phyloP scores from a whole-genome alignment of 441 rosid genomes.

The Theobroma grandiflorum region DNA sequence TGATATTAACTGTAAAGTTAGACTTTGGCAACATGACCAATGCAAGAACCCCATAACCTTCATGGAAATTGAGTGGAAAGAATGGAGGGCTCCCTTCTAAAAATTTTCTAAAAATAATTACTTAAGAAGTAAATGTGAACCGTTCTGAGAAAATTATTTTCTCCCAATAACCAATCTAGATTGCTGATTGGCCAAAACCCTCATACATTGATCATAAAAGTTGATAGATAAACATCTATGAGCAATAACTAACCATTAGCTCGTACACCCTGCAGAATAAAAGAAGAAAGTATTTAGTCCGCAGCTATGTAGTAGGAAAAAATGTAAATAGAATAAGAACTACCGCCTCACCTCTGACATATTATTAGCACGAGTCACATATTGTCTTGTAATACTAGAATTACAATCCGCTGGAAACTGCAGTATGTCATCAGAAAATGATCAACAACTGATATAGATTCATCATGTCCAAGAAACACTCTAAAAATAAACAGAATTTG shows the following conservation, averaged over 20 bases:
- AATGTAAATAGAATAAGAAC: slow-evolving; percentile 24
- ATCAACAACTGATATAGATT: slow-evolving; percentile 26
- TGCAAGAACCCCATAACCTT: not conserved
- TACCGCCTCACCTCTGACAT: slow-evolving; percentile 40
- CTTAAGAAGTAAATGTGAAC: not conserved
- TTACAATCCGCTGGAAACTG: slow-evolving; percentile 44
- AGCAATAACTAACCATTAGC: slow-evolving; percentile 62
- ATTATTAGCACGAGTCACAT: slow-evolving; percentile 34
- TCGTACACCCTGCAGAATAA: slow-evolving; percentile 55
- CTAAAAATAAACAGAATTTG: not conserved
- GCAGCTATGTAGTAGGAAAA: not conserved
- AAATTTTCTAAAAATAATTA: not conserved
- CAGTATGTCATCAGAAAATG: slow-evolving; percentile 33
- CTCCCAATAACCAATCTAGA: not conserved
- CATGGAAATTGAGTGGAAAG: not conserved
- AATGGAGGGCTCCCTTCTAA: not conserved
- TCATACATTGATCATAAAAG: slow-evolving; percentile 15
- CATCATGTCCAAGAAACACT: not conserved
- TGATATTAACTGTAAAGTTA: not conserved
- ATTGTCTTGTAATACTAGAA: slow-evolving; percentile 39
- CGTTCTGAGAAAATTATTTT: not conserved
- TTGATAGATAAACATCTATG: slow-evolving; percentile 17
- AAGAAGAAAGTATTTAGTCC: slow-evolving; percentile 40
- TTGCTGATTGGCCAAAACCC: slow-evolving; percentile 1
- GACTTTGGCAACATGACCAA: not conserved